phyloP scores from a whole-genome alignment of 2,329 filamentous ascomycete species.

The Mariannaea sp. region DNA sequence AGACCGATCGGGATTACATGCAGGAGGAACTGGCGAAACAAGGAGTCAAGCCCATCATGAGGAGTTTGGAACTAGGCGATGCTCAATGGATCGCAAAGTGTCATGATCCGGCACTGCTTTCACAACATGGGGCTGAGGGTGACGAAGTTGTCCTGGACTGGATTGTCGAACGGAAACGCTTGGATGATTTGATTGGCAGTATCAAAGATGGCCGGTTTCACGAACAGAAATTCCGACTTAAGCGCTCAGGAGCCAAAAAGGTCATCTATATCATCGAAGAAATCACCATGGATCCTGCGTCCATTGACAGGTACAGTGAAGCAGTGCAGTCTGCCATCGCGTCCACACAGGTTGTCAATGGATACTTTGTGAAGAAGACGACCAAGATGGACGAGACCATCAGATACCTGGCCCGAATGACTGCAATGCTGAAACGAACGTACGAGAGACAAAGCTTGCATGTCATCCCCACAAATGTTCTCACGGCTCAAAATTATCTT shows the following conservation, averaged over 20 bases:
- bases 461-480: slow-evolving; percentile 68
- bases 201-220: slow-evolving; percentile 84
- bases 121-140: slow-evolving; percentile 62
- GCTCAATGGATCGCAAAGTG: slow-evolving; percentile 80
- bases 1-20: slow-evolving; percentile 77
- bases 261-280: slow-evolving; percentile 82
- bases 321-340: slow-evolving; percentile 74
- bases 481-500: slow-evolving; percentile 69
- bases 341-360: slow-evolving; percentile 77
- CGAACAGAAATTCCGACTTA: slow-evolving; percentile 82
- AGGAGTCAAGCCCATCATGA: slow-evolving; percentile 68
- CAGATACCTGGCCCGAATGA: slow-evolving; percentile 74
- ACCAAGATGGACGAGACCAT: slow-evolving; percentile 78
- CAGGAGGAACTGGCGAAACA: slow-evolving; percentile 71
- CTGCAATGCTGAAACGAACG: slow-evolving; percentile 65
- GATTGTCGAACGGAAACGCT: slow-evolving; percentile 79
- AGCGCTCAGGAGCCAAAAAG: slow-evolving; percentile 73
- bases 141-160: slow-evolving; percentile 77
- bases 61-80: slow-evolving; percentile 74
- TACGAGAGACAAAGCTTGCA: slow-evolving; percentile 64
- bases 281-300: slow-evolving; percentile 62
- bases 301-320: slow-evolving; percentile 64
- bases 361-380: slow-evolving; percentile 79
- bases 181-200: slow-evolving; percentile 78
- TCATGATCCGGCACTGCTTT: slow-evolving; percentile 61